These are phyloP conservation scores for Sarocladium oryzae DNA, from an alignment of 2,329 filamentous ascomycete species.

Conservation along the genomic window DNA sequence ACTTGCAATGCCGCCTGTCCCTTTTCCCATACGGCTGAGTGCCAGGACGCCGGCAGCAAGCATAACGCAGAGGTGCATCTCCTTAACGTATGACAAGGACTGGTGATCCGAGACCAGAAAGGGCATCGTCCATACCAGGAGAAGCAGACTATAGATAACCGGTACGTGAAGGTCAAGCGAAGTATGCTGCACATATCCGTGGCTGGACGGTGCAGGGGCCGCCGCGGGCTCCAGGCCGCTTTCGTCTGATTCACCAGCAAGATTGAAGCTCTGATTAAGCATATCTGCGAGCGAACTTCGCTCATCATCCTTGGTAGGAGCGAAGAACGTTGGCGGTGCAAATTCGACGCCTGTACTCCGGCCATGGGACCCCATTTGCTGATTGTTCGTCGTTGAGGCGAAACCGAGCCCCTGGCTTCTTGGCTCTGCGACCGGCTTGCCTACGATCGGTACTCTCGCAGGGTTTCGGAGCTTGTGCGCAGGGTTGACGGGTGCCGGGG, in stretches of 20 bases:
- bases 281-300: slow-evolving; percentile 37
- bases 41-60: neutral
- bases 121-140: neutral
- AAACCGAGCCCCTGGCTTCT: slow-evolving; percentile 45
- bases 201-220: too few relatives aligned
- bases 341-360: slow-evolving; percentile 33
- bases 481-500: slow-evolving; percentile 61
- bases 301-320: slow-evolving; percentile 33
- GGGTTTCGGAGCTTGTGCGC: slow-evolving; percentile 58
- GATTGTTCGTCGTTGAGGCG: slow-evolving; percentile 12
- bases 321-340: slow-evolving; percentile 56
- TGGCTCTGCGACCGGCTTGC: slow-evolving; percentile 34
- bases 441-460: slow-evolving; percentile 46
- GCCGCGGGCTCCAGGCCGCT: neutral
- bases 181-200: too few relatives aligned
- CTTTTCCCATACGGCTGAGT: neutral
- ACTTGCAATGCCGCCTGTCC: neutral
- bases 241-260: slow-evolving; percentile 25
- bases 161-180: neutral
- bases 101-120: neutral
- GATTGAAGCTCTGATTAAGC: slow-evolving; percentile 36
- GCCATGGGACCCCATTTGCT: slow-evolving; percentile 13
- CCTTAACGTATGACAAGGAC: neutral
- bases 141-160: neutral
- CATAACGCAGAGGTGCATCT: neutral